Evolutionary conservation across 2,329 filamentous ascomycete species (phyloP).

Genomic region (Trichoderma arundinaceum): DNA sequence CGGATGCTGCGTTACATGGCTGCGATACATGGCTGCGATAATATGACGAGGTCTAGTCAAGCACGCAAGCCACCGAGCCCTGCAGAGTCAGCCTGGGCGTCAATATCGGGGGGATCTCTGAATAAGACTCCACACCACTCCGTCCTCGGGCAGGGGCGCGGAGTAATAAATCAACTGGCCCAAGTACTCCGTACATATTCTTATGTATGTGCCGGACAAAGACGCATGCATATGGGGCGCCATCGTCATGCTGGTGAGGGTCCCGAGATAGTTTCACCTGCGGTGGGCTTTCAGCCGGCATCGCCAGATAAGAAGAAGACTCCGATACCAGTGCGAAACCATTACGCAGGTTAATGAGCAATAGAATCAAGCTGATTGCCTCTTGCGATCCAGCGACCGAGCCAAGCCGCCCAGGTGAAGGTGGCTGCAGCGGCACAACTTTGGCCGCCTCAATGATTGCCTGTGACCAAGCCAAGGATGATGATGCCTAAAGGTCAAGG

Average conservation of each 20-base stretch:
- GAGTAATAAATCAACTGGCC: constrained; percentile 6
- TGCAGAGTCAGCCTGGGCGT: constrained; percentile 13
- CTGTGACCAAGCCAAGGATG: constrained; percentile 18
- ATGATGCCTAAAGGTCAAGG: constrained; percentile 15
- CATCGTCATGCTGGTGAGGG: background rate
- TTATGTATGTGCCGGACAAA: background rate
- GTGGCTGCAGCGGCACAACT: constrained; percentile 26
- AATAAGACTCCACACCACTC: constrained; percentile 24
- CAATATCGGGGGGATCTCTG: background rate
- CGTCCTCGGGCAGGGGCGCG: constrained; percentile 20
- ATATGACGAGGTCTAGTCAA: constrained; percentile 2
- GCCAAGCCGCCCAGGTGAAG: constrained; percentile 6
- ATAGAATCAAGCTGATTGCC: constrained; percentile 11
- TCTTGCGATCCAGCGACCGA: constrained; percentile 2
- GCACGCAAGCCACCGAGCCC: constrained; percentile 12
- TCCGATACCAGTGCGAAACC: background rate
- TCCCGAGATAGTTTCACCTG: constrained; percentile 21
- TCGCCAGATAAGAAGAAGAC: constrained; percentile 10
- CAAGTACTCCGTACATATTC: background rate
- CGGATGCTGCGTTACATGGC: constrained; percentile 25
- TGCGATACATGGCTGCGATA: constrained; percentile 17
- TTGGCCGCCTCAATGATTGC: constrained; percentile 1
- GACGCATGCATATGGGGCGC: background rate
- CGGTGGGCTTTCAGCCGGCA: background rate
- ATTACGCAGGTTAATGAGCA: constrained; percentile 31